phyloP scores from a whole-genome alignment of 257 asterid species.

The Primulina huaijiensis region DNA sequence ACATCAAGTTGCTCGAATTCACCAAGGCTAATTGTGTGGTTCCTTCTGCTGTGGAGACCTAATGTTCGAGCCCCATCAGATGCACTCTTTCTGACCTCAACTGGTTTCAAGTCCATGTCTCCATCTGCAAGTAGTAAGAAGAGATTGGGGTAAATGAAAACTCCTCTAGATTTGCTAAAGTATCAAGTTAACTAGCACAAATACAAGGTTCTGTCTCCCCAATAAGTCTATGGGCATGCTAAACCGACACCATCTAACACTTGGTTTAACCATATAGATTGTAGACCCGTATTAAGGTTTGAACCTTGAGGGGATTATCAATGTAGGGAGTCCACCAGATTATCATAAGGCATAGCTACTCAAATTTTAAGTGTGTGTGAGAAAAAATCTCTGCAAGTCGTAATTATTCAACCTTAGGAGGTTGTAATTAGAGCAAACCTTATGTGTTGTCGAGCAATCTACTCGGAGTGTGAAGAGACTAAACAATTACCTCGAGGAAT shows the following conservation, averaged over 20 bases:
- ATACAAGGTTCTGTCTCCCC: not conserved
- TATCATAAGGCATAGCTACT: not conserved
- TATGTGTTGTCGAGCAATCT: not conserved
- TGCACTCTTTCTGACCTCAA: constrained; percentile 31
- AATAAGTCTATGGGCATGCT: not conserved
- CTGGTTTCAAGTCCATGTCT: constrained; percentile 24
- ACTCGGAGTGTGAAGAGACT: not conserved
- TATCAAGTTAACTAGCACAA: not conserved
- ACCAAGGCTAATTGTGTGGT: constrained; percentile 63
- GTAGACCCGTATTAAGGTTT: not conserved
- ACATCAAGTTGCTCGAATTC: constrained; percentile 59
- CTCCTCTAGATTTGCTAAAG: not conserved
- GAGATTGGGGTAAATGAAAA: constrained; percentile 25
- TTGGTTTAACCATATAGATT: not conserved
- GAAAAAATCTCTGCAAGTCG: not conserved
- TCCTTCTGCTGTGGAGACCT: constrained; percentile 60
- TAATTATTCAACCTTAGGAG: not conserved
- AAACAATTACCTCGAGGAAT: constrained; percentile 43
- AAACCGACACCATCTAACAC: not conserved
- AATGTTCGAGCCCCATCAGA: constrained; percentile 27
- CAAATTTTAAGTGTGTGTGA: not conserved
- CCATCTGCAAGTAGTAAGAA: constrained; percentile 23
- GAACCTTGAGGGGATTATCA: not conserved
- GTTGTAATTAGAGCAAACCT: not conserved
- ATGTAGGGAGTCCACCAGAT: not conserved